These are phyloP conservation scores for Talaromyces sp. DNA, from an alignment of 2,329 filamentous ascomycete species.

Conservation along the genomic window DNA sequence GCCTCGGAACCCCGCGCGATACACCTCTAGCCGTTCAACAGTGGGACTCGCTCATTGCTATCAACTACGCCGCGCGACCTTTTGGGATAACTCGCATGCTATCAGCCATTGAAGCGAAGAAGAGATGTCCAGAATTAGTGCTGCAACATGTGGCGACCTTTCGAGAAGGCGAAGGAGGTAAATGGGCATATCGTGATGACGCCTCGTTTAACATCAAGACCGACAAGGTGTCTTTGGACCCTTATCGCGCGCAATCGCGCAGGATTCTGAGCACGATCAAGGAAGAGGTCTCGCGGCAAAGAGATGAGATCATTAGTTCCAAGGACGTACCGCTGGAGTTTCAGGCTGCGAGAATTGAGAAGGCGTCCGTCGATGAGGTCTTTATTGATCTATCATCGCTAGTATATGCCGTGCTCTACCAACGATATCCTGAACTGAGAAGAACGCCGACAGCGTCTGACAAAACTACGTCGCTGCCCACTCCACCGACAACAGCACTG, in stretches of 20 bases:
- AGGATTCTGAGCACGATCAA: slow-evolving; percentile 78
- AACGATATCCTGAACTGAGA: slow-evolving; percentile 70
- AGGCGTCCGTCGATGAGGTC: slow-evolving; percentile 92
- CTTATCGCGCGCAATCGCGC: slow-evolving; percentile 80
- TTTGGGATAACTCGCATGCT: slow-evolving; percentile 79
- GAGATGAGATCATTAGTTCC: slow-evolving; percentile 20
- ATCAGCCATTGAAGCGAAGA: slow-evolving; percentile 74
- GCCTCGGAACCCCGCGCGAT: slow-evolving; percentile 69
- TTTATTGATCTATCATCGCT: slow-evolving; percentile 89
- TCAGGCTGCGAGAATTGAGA: slow-evolving; percentile 66
- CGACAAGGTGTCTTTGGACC: slow-evolving; percentile 92
- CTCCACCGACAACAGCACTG: slow-evolving; percentile 68
- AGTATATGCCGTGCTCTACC: slow-evolving; percentile 69
- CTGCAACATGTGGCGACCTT: slow-evolving; percentile 93
- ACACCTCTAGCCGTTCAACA: slow-evolving; percentile 89
- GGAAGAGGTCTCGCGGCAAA: slow-evolving; percentile 58
- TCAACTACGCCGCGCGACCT: slow-evolving; percentile 87
- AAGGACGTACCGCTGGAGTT: slow-evolving; percentile 22
- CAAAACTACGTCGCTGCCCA: slow-evolving; percentile 62
- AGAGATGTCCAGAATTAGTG: slow-evolving; percentile 78
- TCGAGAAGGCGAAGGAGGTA: slow-evolving; percentile 77
- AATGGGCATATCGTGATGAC: slow-evolving; percentile 86
- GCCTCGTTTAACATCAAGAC: slow-evolving; percentile 74
- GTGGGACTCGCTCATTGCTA: slow-evolving; percentile 90
- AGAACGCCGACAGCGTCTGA: slow-evolving; percentile 53